Evolutionary conservation across 805 yeast species (phyloP).

Genomic region (Lipomyces lipofer): DNA sequence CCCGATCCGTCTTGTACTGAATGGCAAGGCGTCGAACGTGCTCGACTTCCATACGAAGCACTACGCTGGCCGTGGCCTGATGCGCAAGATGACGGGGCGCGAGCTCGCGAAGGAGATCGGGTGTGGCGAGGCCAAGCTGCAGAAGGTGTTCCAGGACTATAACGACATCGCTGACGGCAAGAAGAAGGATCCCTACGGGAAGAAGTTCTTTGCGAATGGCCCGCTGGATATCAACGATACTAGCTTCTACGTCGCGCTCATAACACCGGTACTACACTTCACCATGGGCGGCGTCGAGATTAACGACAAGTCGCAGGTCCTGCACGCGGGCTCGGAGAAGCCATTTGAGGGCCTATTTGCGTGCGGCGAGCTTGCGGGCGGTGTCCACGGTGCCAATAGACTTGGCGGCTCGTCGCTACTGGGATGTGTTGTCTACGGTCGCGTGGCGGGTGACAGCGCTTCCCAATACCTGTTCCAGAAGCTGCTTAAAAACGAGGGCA

Average conservation of each 20-base stretch:
- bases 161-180: slow-evolving; percentile 47
- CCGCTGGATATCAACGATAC: slow-evolving; percentile 45
- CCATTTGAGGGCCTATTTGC: slow-evolving; percentile 52
- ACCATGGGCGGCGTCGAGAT: slow-evolving; percentile 70
- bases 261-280: slow-evolving; percentile 61
- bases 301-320: slow-evolving; percentile 47
- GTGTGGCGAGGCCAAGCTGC: slow-evolving; percentile 39
- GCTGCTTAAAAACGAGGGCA: slow-evolving; percentile 35
- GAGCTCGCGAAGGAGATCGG: slow-evolving; percentile 49
- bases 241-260: slow-evolving; percentile 52
- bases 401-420: slow-evolving; percentile 57
- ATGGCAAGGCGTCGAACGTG: slow-evolving; percentile 47
- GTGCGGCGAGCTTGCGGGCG: slow-evolving; percentile 61
- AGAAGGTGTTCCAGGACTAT: slow-evolving; percentile 44
- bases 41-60: slow-evolving; percentile 57
- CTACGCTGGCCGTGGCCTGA: slow-evolving; percentile 56
- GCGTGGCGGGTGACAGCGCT: slow-evolving; percentile 47
- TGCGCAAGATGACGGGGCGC: slow-evolving; percentile 49
- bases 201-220: slow-evolving; percentile 50
- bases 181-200: slow-evolving; percentile 45
- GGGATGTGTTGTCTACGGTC: slow-evolving; percentile 58
- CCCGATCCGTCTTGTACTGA: slow-evolving; percentile 54
- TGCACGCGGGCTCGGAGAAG: slow-evolving; percentile 34
- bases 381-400: slow-evolving; percentile 58
- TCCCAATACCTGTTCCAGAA: slow-evolving; percentile 40